These are phyloP conservation scores for Xylariaceae sp. DNA, from an alignment of 2,329 filamentous ascomycete genomes.

Conservation along the genomic window DNA sequence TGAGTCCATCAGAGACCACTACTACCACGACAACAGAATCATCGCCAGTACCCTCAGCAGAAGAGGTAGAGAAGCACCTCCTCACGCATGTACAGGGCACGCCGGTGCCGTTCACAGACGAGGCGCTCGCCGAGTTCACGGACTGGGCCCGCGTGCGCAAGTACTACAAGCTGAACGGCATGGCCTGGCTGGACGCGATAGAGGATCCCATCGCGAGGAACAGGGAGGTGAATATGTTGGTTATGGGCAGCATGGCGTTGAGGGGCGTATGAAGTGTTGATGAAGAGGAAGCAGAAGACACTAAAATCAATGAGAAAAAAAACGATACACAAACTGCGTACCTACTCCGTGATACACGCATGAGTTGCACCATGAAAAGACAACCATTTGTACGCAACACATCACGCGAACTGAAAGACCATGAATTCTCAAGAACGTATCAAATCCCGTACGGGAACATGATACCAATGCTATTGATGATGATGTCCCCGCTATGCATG, in stretches of 20 bases:
- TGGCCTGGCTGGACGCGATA: conserved; percentile 45
- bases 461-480: neutral
- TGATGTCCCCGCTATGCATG: neutral
- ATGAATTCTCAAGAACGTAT: no score
- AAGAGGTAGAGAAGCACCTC: conserved; percentile 56
- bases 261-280: conserved; percentile 46
- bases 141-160: conserved; percentile 71
- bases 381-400: no score
- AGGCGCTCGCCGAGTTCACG: conserved; percentile 50
- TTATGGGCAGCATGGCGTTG: conserved; percentile 73
- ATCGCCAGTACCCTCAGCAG: conserved; percentile 27
- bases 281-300: neutral
- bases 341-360: neutral
- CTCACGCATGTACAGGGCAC: conserved; percentile 56
- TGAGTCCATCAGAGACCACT: conserved; percentile 33
- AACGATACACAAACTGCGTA: neutral
- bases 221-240: conserved; percentile 59
- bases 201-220: conserved; percentile 40
- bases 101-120: conserved; percentile 56
- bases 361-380: neutral
- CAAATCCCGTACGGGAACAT: neutral
- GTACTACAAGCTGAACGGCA: conserved; percentile 73
- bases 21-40: neutral
- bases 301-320: neutral
- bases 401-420: no score